Base-by-base conservation (phyloP, 345 rosid genomes). In the Abelmoschus esculentus region DNA sequence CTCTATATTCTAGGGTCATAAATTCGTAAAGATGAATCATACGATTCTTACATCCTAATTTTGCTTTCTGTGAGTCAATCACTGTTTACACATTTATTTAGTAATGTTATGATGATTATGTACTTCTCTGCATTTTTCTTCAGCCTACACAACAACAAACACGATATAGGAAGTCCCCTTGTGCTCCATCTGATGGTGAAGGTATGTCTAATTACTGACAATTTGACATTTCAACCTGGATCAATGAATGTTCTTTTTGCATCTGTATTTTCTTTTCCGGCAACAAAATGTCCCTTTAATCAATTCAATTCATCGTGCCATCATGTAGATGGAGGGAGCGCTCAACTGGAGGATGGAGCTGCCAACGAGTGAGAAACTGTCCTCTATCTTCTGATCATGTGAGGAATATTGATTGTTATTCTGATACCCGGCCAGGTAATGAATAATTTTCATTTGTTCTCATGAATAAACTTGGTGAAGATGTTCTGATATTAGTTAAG, bases 121-220 rank as follows among this genome's bases (percentile, higher is more conserved):
- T 56, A 22, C 12, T 73, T 40, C 11, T 55, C 17, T 12, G 42
- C 17, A 8, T 5, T 13, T 15, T 19, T 42, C 10, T 42, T 52
- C 75, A 95, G 99, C 97, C 97, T 71, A 91, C 99, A 31, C 97
- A 95, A 80, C 97, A 95, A 75, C 97, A 88, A 84, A 95, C 96
- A 29, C 84, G 99, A 71, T 95, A 95, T 79, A 81, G 99, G 70
- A 95, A 91, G 77, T 95, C 99, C 61, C 96, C 97, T 70, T 89
- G 81, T 72, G 95, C 91, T 65, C 98, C 98, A 58, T 70, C 97
- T 0, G 88, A 79, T 34, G 88, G 88, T 65, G 98, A 91, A 80
- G 97, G 98, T 93, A 81, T 55, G 34, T 50, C 5, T 40, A 14
- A 32, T 73, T 10, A 60, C 36, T 56, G 38, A 8, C 59, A 56